phyloP scores from a whole-genome alignment of 2,329 filamentous ascomycete genomes.

The Fusarium devonianum region DNA sequence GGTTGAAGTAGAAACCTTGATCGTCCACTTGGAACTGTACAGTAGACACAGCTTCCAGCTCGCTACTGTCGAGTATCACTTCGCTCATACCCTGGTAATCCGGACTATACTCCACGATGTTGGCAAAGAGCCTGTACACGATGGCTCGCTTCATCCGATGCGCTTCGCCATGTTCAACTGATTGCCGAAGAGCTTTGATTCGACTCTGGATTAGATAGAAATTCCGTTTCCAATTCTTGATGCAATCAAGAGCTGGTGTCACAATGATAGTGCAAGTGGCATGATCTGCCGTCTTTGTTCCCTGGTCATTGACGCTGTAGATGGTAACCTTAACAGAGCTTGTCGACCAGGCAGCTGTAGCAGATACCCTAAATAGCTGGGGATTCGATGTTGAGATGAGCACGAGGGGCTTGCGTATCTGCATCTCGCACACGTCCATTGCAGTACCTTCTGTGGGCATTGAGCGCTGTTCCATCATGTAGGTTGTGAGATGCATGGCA shows the following conservation, averaged over 20 bases:
- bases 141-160: slow-evolving; percentile 35
- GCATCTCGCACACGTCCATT: slow-evolving; percentile 32
- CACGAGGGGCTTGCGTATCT: slow-evolving; percentile 32
- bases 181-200: slow-evolving; percentile 59
- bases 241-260: slow-evolving; percentile 12
- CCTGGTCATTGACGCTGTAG: slow-evolving; percentile 31
- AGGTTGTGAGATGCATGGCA: slow-evolving; percentile 16
- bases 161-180: slow-evolving; percentile 29
- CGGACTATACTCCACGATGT: slow-evolving; percentile 63
- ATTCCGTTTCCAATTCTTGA: slow-evolving; percentile 33
- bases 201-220: slow-evolving; percentile 69
- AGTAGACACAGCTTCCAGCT: slow-evolving; percentile 47
- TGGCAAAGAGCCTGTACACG: slow-evolving; percentile 69
- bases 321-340: slow-evolving; percentile 28
- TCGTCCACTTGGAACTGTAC: slow-evolving; percentile 59
- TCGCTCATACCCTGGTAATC: slow-evolving; percentile 66
- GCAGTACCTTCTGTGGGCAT: slow-evolving; percentile 12
- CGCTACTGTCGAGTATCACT: slow-evolving; percentile 54
- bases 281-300: slow-evolving; percentile 22
- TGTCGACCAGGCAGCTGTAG: slow-evolving; percentile 23
- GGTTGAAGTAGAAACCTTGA: slow-evolving; percentile 59
- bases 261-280: slow-evolving; percentile 20
- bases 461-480: slow-evolving; percentile 27
- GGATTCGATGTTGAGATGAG: slow-evolving; percentile 12
- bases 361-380: slow-evolving; percentile 28